Percentiles rank a stretch among this genome's conserved stretches.
These are phyloP conservation scores for Starmerella lactis-condensi DNA, from an alignment of 805 yeast species.

Conservation along the genomic window DNA sequence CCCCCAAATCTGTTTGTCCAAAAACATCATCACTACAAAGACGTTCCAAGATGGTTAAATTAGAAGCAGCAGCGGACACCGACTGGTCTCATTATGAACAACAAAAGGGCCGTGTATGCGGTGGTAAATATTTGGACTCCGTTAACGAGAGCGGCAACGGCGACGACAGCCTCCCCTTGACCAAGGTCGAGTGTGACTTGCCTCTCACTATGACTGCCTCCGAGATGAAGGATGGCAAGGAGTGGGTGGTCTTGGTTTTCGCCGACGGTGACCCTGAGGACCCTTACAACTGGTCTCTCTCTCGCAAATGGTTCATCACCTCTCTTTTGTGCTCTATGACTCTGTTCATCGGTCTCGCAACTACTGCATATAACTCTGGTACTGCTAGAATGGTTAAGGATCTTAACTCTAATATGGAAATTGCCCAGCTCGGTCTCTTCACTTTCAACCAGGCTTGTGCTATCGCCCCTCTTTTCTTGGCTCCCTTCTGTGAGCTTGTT, in stretches of 20 bases:
- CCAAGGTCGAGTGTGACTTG: slow-evolving; percentile 13
- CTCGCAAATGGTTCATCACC: slow-evolving; percentile 31
- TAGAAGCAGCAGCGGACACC: slow-evolving; percentile 14
- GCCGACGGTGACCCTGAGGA: slow-evolving; percentile 83
- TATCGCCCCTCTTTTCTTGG: slow-evolving; percentile 40
- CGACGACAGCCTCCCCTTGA: slow-evolving; percentile 12
- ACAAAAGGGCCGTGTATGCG: slow-evolving; percentile 15
- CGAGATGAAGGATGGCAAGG: slow-evolving; percentile 14
- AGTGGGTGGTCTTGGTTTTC: slow-evolving; percentile 35
- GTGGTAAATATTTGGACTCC: slow-evolving; percentile 14
- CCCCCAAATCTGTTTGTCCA: neutral
- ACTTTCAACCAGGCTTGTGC: slow-evolving; percentile 46
- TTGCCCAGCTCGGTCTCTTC: slow-evolving; percentile 40
- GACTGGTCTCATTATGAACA: slow-evolving; percentile 15
- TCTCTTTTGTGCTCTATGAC: slow-evolving; percentile 50
- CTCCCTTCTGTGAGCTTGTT: slow-evolving; percentile 40
- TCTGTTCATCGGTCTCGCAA: slow-evolving; percentile 81
- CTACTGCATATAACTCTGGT: slow-evolving; percentile 80
- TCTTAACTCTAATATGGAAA: slow-evolving; percentile 46
- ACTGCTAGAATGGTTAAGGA: slow-evolving; percentile 42
- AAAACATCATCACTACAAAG: slow-evolving; percentile 1
- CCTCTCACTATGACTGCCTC: slow-evolving; percentile 15
- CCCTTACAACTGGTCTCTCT: slow-evolving; percentile 66
- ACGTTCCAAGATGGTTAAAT: slow-evolving; percentile 9
- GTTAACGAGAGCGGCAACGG: slow-evolving; percentile 6